Base-by-base conservation (phyloP, 352 stramenopile species). In the Pythium monospermum region DNA sequence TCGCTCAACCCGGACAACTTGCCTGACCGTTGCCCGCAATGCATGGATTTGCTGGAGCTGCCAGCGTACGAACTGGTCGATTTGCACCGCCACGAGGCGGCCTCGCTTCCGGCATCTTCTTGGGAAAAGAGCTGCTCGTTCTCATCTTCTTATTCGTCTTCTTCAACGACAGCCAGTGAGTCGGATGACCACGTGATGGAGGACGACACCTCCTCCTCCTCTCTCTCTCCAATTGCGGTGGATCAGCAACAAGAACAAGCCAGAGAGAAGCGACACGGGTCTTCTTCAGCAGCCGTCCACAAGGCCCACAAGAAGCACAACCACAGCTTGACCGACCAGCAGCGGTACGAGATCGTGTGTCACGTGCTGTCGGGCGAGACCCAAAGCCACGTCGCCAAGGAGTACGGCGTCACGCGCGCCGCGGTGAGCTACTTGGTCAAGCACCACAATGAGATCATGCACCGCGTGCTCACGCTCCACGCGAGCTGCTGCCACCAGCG, bases 261-360 rank as follows among this genome's bases (percentile, higher is more conserved):
- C n/a, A n/a, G n/a, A n/a, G n/a, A n/a, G n/a, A n/a, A n/a, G n/a
- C n/a, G n/a, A n/a, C n/a, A n/a, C n/a, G n/a, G n/a, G n/a, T n/a
- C n/a, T n/a, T n/a, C n/a, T n/a, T n/a, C n/a, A n/a, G n/a, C n/a
- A n/a, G n/a, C n/a, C n/a, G n/a, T n/a, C n/a, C n/a, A n/a, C n/a
- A n/a, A 28, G 8, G 25, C 23, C 7, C 38, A 15, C 28, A 57
- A 58, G 31, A 58, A 50, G 31, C 44, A 42, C 31, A 45, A 58
- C 22, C 22, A n/a, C n/a, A n/a, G n/a, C n/a, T n/a, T 58, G 21
- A 58, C 39, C 22, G 50, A 58, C 22, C 50, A 56, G 38, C 69
- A 85, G 51, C 71, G 74, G 31, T 80, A 67, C 54, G 71, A 82
- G 57, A 85, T 85, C 37, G 68, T 85, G 56, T 69, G 65, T 32